phyloP scores from a whole-genome alignment of 257 asterid genomes.

The Plantago elongata region DNA sequence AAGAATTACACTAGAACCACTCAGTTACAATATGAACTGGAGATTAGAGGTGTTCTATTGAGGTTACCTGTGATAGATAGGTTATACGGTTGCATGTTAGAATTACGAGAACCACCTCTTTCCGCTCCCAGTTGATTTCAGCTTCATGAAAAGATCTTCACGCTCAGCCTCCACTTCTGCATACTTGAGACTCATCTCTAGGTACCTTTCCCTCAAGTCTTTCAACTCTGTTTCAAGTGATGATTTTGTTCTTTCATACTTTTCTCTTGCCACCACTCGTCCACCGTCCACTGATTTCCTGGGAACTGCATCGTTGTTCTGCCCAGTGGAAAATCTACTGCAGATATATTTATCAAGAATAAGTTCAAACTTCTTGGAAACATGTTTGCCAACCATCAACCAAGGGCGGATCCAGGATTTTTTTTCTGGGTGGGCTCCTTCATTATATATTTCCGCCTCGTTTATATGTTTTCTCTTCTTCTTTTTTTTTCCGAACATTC shows the following conservation, averaged over 20 bases:
- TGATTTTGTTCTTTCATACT: slow-evolving; percentile 60
- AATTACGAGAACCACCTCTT: slow-evolving; percentile 67
- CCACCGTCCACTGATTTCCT: slow-evolving; percentile 26
- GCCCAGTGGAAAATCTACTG: slow-evolving; percentile 33
- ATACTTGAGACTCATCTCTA: slow-evolving; percentile 81
- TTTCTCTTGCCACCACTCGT: slow-evolving; percentile 39
- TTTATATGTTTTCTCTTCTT: no score
- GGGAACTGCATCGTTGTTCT: slow-evolving; percentile 22
- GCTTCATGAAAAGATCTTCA: slow-evolving; percentile 92
- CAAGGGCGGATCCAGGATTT: no score
- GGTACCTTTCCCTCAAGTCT: slow-evolving; percentile 76
- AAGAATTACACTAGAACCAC: not conserved
- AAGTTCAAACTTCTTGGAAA: slow-evolving; percentile 3
- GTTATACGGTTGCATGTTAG: not conserved
- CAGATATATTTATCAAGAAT: slow-evolving; percentile 1
- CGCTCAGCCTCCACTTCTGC: slow-evolving; percentile 89
- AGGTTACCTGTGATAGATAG: not conserved
- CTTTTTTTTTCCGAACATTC: no score
- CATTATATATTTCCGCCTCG: no score
- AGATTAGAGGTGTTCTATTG: not conserved
- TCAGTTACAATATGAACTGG: not conserved
- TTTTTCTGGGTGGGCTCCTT: no score
- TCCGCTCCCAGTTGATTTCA: slow-evolving; percentile 47
- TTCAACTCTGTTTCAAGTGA: slow-evolving; percentile 70
- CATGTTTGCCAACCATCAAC: no score